Base-by-base conservation (phyloP, 768 basidiomycete species). In the Kwoniella bestiolae region DNA sequence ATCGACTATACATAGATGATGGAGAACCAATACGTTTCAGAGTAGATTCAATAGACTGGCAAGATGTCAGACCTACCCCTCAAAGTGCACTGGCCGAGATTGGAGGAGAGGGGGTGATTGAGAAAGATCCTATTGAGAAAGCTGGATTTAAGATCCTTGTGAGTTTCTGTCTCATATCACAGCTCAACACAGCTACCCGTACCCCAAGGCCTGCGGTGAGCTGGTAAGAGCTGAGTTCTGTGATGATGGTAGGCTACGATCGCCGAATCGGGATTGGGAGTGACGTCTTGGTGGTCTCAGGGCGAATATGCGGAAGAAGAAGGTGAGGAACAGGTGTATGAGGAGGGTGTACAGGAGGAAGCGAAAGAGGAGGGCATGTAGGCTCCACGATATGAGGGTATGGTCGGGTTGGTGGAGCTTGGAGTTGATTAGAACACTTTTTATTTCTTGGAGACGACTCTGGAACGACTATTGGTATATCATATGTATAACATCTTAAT, bases 241-340 rank as follows among this genome's bases (percentile, higher is more conserved):
- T 34, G 50, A 34, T 60, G 26, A n/a, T 44, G 4, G 16, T 66
- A 83, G 82, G 79, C 72, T 4, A 81, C 82, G 11, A 82, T 83
- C 55, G 73, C 76, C 2, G 83, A 83, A 53, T 74, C 79, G 28
- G 83, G 83, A 0, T 65, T 82, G 16, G 83, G 83, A 6, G 67
- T 81, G 1, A 68, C 81, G 5, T 77, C 74, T 2, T 83, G 83
- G 83, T 83, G 82, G 82, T 74, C 70, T 41, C 71, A 63, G 2
- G 62, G 56, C 18, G 75, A 74, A 32, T 72, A 69, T 3, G 80
- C 74, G 1, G 80, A 55, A 25, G 74, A 55, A 14, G 75, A 66
- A 21, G 69, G 60, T 16, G 74, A 56, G 55, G 65, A 66, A 47
- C 67, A 58, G 35, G 72, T 59, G 58, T 50, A 59, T 55, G 65